Evolutionary conservation across 257 asterid genomes (phyloP).

Genomic region (Solanum clarkiae): DNA sequence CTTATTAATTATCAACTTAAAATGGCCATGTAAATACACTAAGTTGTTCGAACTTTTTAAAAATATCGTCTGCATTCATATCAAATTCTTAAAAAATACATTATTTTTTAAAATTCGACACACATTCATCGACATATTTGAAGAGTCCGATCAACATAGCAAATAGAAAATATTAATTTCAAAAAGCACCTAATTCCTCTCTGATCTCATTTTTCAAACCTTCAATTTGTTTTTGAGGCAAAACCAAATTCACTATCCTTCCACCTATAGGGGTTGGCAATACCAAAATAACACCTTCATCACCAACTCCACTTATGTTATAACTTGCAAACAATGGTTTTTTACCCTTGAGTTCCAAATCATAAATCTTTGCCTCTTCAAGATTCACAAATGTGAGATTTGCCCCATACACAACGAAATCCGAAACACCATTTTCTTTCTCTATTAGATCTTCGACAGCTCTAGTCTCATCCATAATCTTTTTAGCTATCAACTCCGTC

Average conservation of each 20-base stretch:
- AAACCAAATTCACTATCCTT: conserved; percentile 27
- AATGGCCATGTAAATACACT: background rate
- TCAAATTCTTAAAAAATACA: no score
- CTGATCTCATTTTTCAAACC: conserved; percentile 29
- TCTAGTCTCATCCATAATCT: conserved; percentile 26
- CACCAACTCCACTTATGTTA: conserved; percentile 49
- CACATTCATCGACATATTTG: no score
- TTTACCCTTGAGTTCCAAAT: conserved; percentile 23
- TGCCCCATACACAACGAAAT: conserved; percentile 41
- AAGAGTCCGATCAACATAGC: no score
- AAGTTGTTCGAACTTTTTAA: no score
- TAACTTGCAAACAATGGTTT: conserved; percentile 29
- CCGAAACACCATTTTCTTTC: conserved; percentile 11
- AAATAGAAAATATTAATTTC: background rate
- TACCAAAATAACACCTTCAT: conserved; percentile 52
- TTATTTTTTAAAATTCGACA: no score
- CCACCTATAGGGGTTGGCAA: conserved; percentile 23
- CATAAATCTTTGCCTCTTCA: conserved; percentile 37
- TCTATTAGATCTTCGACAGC: conserved; percentile 14
- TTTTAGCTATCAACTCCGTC: conserved; percentile 18
- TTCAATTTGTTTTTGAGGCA: conserved; percentile 29
- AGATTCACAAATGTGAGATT: conserved; percentile 49
- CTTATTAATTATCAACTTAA: background rate
- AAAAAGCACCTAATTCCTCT: conserved; percentile 23
- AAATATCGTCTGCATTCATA: no score